phyloP scores from a whole-genome alignment of 495 filamentous ascomycete species.

The Penicillium steckii region DNA sequence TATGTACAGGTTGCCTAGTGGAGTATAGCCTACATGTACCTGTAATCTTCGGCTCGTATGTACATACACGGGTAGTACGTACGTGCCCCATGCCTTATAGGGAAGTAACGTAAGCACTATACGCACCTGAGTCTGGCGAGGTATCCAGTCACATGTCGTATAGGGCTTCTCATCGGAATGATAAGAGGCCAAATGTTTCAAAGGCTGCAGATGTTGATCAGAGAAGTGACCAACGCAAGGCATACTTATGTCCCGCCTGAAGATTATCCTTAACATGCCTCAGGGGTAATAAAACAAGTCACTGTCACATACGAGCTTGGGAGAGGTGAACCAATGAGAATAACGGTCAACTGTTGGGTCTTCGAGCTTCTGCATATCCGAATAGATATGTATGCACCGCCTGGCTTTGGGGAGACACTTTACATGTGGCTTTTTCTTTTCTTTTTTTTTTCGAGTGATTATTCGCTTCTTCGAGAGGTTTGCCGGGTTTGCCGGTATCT shows the following conservation, averaged over 20 bases:
- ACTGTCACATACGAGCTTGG: not conserved
- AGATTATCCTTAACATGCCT: not conserved
- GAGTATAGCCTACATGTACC: not conserved
- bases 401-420: not conserved
- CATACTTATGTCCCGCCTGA: not conserved
- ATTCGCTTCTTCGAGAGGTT: not conserved
- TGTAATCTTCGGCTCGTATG: not conserved
- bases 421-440: not conserved
- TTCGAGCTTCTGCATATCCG: not conserved
- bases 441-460: not conserved
- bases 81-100: not conserved
- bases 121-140: not conserved
- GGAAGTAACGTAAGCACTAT: not conserved
- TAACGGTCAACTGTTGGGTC: not conserved
- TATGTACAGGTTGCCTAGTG: not conserved
- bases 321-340: not conserved
- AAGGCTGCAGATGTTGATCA: constrained; percentile 4
- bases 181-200: constrained; percentile 7
- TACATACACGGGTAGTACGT: too few species aligned
- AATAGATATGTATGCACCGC: not conserved
- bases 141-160: not conserved
- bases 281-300: not conserved
- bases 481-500: not conserved
- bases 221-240: constrained; percentile 14
- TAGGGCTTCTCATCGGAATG: not conserved